Evolutionary conservation across 1,139 yeast species (phyloP), one percentile per base, ranked within the genome.

Genomic region (Yamadazyma taylorii): DNA sequence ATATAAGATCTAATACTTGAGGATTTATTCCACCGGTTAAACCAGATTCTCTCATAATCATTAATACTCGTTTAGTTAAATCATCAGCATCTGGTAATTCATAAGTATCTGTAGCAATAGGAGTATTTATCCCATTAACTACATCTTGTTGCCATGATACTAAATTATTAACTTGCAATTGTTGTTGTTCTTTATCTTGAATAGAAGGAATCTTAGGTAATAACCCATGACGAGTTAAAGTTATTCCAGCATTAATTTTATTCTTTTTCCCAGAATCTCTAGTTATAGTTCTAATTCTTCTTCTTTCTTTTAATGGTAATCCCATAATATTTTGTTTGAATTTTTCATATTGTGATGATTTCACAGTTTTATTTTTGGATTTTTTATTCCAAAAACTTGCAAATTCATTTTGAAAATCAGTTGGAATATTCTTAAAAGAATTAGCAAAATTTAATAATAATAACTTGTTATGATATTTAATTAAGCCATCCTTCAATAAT

Each of bases 141-240:
- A 92, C 89, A 56, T 94, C 98, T 58, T 89, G 96, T 21, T 94
- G 89, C 95, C 96, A 89, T 50, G 84, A 84, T 38, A 80, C 75
- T 49, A 89, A 66, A 60, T 80, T 75, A 52, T 81, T 69, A 26
- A 72, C 74, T 42, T 66, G 75, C 40, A 69, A 55, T 45, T 67
- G 76, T 47, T 69, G 78, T 47, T 70, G 73, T 41, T 60, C 79
- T 42, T 75, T 71, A 45, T 78, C 82, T 45, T 79, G 77, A 25
- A 84, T 79, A 58, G 85, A 81, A 4, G 99, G 98, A 14, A 92
- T 82, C 51, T 85, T 86, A 0, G 98, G 97, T 38, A 90, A 73
- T 55, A 85, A 70, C 3, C 92, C 78, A 53, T 88, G 92, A 51
- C 97, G 75, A 3, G 96, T 86, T 46, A 88, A 76, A 0, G 92